Evolutionary conservation across 805 yeast genomes (phyloP).

Genomic region (Kurtzmaniella fragi): DNA sequence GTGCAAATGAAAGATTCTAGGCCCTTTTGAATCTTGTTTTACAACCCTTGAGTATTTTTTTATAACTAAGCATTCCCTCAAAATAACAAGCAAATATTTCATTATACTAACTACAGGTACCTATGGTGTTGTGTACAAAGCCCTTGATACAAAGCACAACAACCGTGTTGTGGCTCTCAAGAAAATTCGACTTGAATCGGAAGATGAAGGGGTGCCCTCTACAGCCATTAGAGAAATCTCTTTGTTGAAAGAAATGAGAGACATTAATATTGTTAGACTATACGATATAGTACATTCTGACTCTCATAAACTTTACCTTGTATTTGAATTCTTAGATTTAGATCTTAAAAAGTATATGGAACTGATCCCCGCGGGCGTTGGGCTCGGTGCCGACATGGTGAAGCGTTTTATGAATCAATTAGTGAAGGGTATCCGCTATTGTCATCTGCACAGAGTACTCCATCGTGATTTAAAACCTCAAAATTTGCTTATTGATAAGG

Average conservation of each 20-base stretch:
- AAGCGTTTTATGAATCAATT: constrained; percentile 91
- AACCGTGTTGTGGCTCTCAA: constrained; percentile 94
- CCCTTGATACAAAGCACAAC: constrained; percentile 80
- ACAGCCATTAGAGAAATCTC: constrained; percentile 97
- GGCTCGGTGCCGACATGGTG: constrained; percentile 84
- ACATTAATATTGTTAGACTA: constrained; percentile 85
- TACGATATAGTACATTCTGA: constrained; percentile 95
- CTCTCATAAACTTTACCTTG: constrained; percentile 85
- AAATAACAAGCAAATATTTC: too few relatives aligned
- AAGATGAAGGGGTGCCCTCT: constrained; percentile 97
- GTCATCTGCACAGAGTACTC: constrained; percentile 90
- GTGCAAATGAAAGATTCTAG: too few relatives aligned
- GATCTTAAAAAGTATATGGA: constrained; percentile 98
- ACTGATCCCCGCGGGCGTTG: constrained; percentile 83
- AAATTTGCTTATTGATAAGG: constrained; percentile 88
- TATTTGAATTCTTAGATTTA: constrained; percentile 88
- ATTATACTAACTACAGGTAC: constrained; percentile 49
- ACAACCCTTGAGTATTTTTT: too few relatives aligned
- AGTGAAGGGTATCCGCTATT: constrained; percentile 84
- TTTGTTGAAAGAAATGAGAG: constrained; percentile 88
- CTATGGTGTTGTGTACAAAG: constrained; percentile 96
- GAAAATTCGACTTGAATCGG: constrained; percentile 92
- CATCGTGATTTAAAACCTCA: constrained; percentile 98
- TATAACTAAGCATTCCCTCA: too few relatives aligned
- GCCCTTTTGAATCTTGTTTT: too few relatives aligned